Base-by-base conservation (phyloP, 192 early-diverging fungal genomes). In the Hyaloraphidium curvatum region DNA sequence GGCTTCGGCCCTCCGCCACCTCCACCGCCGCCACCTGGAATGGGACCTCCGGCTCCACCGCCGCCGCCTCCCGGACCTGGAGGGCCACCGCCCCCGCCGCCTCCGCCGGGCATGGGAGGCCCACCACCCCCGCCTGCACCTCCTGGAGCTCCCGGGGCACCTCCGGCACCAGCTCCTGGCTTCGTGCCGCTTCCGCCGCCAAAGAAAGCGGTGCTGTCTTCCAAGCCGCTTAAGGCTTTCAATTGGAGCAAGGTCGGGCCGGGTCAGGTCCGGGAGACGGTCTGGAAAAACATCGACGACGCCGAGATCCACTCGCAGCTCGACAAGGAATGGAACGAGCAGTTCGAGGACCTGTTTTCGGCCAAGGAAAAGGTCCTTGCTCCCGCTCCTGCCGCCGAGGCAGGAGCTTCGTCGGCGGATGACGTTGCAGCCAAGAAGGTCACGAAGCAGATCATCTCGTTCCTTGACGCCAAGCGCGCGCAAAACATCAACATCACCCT, bases 301-400 rank as follows among this genome's bases (percentile, higher is more conserved):
- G 28, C 52, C 3, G 16, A 33, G 37, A 21, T 53, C 37, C 23
- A 26, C 25, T 21, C 22, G 22, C 19, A 26, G 37, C 37, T 53
- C 22, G n/a, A 11, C 11, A 21, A 13, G 30, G 52, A 29, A 30
- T 37, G 33, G 33, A 29, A 25, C 23, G 11, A 21, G 22, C 22
- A 53, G 13, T 53, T 53, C 28, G 52, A 53, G 37, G 52, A 53
- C 28, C 30, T 53, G 30, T 53, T 53, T 27, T 53, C 52, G 30
- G 52, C 52, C 1, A 53, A 53, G 52, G 37, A 53, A 27, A 43
- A 0, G 30, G 2, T 11, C 14, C 11, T 28, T 13, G 11, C 4
- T 1, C 13, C 1, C 14, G 11, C 26, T 16, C 26, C 13, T 1
- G 13, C 26, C 26, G n/a, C n/a, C n/a, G n/a, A n/a, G n/a, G n/a